Evolutionary conservation across 176 grass and related monocot genomes (phyloP).

Genomic region (Poa pratensis): DNA sequence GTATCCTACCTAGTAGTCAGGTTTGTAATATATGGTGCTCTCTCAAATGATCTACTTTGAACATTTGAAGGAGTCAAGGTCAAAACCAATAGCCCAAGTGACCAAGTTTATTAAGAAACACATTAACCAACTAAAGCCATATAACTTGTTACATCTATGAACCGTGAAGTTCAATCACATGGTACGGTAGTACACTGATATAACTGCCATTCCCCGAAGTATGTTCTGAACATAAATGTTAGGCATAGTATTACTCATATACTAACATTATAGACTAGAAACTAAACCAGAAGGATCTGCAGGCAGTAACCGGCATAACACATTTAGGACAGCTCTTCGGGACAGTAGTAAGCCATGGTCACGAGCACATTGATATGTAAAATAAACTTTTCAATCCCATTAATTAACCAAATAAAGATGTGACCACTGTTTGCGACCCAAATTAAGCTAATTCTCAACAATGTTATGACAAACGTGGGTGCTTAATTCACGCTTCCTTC

Average conservation of each 20-base stretch:
- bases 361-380: not conserved
- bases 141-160: not conserved
- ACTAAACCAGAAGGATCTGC: not conserved
- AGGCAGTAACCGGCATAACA: not conserved
- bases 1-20: not conserved
- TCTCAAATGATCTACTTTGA: not conserved
- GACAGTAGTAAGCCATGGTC: not conserved
- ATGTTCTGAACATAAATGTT: conserved; percentile 14
- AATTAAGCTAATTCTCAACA: not conserved
- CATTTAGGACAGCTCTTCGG: not conserved
- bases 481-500: not conserved
- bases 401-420: not conserved
- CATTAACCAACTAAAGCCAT: conserved; percentile 8
- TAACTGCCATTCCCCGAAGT: not conserved
- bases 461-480: not conserved
- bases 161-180: conserved; percentile 37
- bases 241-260: conserved; percentile 20
- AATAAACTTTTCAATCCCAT: not conserved
- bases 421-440: not conserved
- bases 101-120: not conserved
- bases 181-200: conserved; percentile 12
- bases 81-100: not conserved
- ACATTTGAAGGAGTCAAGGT: not conserved
- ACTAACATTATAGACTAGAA: conserved; percentile 25
- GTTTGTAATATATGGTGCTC: not conserved